Evolutionary conservation across 441 rosid species (phyloP).

Genomic region (Erysimum pusillum): DNA sequence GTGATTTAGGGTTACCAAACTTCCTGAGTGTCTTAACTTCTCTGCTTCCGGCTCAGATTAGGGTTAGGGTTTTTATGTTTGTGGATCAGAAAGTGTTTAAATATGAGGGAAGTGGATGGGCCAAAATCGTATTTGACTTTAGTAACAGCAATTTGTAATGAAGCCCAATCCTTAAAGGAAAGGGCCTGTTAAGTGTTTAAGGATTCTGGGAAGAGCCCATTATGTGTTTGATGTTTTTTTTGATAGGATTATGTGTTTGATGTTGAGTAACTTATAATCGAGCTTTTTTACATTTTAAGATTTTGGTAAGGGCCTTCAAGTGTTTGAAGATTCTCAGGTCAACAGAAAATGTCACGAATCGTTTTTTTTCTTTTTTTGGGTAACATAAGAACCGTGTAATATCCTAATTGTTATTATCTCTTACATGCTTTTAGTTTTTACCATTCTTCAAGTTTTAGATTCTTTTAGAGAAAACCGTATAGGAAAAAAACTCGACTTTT

Average conservation of each 20-base stretch:
- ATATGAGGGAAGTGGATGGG: neutral
- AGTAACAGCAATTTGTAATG: neutral
- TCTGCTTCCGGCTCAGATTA: constrained; percentile 29
- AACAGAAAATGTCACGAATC: too few species aligned
- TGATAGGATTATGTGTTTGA: too few species aligned
- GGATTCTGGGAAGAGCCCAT: neutral
- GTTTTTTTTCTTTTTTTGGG: too few species aligned
- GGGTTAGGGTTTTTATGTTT: constrained; percentile 14
- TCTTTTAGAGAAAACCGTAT: too few species aligned
- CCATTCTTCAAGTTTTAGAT: too few species aligned
- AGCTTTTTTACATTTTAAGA: too few species aligned
- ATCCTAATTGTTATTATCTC: too few species aligned
- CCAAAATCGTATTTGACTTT: constrained; percentile 5
- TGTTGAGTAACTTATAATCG: too few species aligned
- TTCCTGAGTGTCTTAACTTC: neutral
- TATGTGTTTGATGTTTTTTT: neutral
- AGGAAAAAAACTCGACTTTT: too few species aligned
- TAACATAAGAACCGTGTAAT: too few species aligned
- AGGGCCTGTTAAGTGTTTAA: neutral
- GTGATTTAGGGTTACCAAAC: constrained; percentile 5
- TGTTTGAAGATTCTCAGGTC: neutral
- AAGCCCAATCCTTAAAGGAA: constrained; percentile 17
- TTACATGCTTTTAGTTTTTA: too few species aligned
- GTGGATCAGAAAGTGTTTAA: neutral
- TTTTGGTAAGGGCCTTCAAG: neutral